Percentiles rank a stretch among this genome's conserved stretches.
phyloP scores from a whole-genome alignment of 1,139 yeast genomes.

The Taiozyma sp. region DNA sequence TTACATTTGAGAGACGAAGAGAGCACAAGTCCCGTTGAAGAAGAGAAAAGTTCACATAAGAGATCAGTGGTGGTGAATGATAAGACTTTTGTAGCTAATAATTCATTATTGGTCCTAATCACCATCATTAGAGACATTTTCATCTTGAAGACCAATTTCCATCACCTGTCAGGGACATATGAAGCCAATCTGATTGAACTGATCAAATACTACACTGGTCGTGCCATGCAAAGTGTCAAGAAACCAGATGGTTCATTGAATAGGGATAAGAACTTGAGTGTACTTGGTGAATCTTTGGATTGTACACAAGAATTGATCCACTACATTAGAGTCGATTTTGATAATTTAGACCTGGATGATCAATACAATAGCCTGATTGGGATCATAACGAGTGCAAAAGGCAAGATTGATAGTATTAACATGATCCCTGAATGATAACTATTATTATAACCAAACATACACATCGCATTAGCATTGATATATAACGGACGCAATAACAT shows the following conservation, averaged over 20 bases:
- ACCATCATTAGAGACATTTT: slow-evolving; percentile 26
- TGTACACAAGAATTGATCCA: slow-evolving; percentile 30
- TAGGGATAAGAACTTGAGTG: slow-evolving; percentile 31
- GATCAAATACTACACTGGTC: slow-evolving; percentile 26
- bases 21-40: slow-evolving; percentile 4
- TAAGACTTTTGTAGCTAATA: slow-evolving; percentile 36
- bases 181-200: slow-evolving; percentile 28
- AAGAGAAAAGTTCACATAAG: slow-evolving; percentile 26
- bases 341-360: slow-evolving; percentile 10
- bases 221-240: slow-evolving; percentile 26
- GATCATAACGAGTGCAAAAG: slow-evolving; percentile 7
- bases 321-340: slow-evolving; percentile 12
- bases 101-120: slow-evolving; percentile 27
- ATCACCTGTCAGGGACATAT: slow-evolving; percentile 11
- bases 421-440: slow-evolving; percentile 6
- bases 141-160: slow-evolving; percentile 23
- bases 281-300: slow-evolving; percentile 34
- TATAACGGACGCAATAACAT: not conserved
- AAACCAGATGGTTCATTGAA: slow-evolving; percentile 19
- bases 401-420: slow-evolving; percentile 14
- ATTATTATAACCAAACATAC: not conserved
- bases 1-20: slow-evolving; percentile 8
- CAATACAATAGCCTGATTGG: slow-evolving; percentile 7
- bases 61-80: slow-evolving; percentile 36
- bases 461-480: not conserved